A percentile compares a stretch with the other conserved stretches of the same genome.
These are phyloP conservation scores for Annulohypoxylon stygium DNA, from an alignment of 495 filamentous ascomycete species.

Conservation along the genomic window DNA sequence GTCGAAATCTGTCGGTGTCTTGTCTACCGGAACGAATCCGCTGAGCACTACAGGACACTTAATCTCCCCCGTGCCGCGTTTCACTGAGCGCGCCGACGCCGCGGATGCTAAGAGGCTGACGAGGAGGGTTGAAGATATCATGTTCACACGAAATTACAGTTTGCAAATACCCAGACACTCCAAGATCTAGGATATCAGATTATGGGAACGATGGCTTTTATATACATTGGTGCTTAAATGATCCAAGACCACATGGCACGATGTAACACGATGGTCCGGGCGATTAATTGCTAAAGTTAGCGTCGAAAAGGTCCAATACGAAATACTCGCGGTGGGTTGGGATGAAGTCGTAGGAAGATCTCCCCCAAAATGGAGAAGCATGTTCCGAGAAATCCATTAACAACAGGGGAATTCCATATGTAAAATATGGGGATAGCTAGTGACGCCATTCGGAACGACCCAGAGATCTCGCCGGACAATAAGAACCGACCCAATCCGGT, in stretches of 20 bases:
- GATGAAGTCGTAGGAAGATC: conserved; percentile 35
- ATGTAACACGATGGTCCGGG: conserved; percentile 31
- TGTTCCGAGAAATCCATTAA: conserved; percentile 47
- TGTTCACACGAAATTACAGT: conserved; percentile 18
- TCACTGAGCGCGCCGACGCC: conserved; percentile 29
- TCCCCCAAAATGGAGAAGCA: conserved; percentile 42
- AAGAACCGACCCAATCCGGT: conserved; percentile 14
- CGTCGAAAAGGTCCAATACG: neutral
- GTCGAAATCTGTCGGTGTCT: conserved; percentile 58
- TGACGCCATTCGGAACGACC: conserved; percentile 44
- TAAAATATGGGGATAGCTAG: conserved; percentile 27
- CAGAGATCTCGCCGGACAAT: conserved; percentile 37
- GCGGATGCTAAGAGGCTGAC: conserved; percentile 39
- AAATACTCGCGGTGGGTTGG: conserved; percentile 35
- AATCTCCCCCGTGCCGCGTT: conserved; percentile 48
- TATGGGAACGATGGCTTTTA: conserved; percentile 23
- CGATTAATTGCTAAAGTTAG: conserved; percentile 12
- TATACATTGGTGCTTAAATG: conserved; percentile 14
- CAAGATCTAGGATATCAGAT: neutral
- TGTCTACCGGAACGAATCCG: conserved; percentile 55
- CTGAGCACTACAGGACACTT: conserved; percentile 62
- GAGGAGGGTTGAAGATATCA: conserved; percentile 45
- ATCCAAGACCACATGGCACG: neutral
- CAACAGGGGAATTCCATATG: conserved; percentile 30
- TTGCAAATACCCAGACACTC: neutral